Evolutionary conservation across 1,284 basidiomycete species (phyloP), one percentile per base, ranked within the genome.

Genomic region (Ceratobasidium sp.): DNA sequence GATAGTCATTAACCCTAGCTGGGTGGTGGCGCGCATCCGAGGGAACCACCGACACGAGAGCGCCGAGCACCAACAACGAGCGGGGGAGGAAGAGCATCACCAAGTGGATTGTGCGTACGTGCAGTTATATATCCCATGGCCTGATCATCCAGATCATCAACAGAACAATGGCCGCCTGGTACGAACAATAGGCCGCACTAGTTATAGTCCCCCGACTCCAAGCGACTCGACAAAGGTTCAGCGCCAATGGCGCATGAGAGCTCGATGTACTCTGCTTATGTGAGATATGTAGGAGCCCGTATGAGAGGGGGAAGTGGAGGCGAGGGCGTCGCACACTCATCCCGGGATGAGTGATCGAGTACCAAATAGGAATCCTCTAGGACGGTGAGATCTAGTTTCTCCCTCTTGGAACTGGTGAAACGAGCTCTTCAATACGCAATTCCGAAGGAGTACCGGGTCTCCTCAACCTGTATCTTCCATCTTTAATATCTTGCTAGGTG

Each of bases 151-250:
- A 41, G 47, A 60, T 60, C 47, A 50, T 33, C 30, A 50, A 66
- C 60, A 66, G 60, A 66, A 66, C 60, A 66, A 66, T 66, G 60
- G 39, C 60, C 21, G 60, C 50, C 36, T 39, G 41, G 44, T 29
- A 30, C 44, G 60, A 66, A 66, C 60, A 66, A 66, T 66, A 66
- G 50, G 50, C 50, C n/a, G 47, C 23, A 21, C 47, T 2, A 39
- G 47, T 21, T 25, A 66, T 66, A 50, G 60, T 66, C 60, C 49
- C 33, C 60, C 60, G 60, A 66, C 60, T 39, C 50, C 47, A 27
- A 53, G 60, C 57, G 50, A 66, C 21, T 66, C 60, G 60, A 66
- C 60, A 66, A 66, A 66, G 60, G 60, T 50, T 39, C 39, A 53
- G 60, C 50, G 60, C 49, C 49, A 50, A 50, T 30, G n/a, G 23